Conservation (phyloP, 2,329 filamentous ascomycete genomes). For the Venturia asperata region DNA sequence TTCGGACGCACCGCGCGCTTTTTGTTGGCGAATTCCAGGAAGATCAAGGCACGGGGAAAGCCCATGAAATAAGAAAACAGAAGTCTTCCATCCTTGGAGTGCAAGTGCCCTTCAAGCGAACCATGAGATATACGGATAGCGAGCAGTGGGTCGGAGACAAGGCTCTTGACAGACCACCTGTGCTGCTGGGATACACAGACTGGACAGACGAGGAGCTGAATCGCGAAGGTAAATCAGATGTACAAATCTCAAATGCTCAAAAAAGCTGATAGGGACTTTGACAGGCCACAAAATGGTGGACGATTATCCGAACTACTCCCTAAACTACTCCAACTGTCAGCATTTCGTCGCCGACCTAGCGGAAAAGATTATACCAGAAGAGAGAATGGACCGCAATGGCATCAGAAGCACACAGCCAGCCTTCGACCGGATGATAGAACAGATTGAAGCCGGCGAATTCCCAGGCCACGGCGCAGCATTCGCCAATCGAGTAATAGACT, state of each 20-base stretch:
- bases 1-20: neutral
- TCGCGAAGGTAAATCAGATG: neutral
- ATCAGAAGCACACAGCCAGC: neutral
- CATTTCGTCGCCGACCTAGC: neutral
- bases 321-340: neutral
- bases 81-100: slow-evolving; percentile 2
- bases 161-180: slow-evolving; percentile 1
- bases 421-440: neutral
- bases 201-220: slow-evolving; percentile 1
- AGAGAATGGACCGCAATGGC: neutral
- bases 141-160: neutral
- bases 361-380: neutral
- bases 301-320: neutral
- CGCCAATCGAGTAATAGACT: neutral
- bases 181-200: neutral
- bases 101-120: neutral
- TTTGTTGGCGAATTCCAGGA: neutral
- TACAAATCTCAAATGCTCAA: neutral
- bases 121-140: neutral
- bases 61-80: neutral
- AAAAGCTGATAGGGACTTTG: neutral
- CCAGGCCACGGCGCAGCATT: neutral
- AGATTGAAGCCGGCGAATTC: neutral
- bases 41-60: neutral
- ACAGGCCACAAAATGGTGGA: neutral